These are phyloP conservation scores for Coriolopsis trogii DNA, from an alignment of 1,284 basidiomycete species.

Conservation along the genomic window DNA sequence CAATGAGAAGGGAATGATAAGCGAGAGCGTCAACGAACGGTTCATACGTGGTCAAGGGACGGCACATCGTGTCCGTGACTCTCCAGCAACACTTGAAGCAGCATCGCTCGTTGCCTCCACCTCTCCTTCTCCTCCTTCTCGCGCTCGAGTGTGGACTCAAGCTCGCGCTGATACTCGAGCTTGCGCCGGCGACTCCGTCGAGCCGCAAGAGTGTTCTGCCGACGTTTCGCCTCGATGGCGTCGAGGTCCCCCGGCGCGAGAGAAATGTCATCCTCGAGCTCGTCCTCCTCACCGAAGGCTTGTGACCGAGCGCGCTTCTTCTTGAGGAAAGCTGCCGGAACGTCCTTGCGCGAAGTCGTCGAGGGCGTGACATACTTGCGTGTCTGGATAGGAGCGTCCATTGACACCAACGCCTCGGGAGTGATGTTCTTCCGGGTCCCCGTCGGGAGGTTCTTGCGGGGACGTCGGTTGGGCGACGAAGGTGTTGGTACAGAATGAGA, in stretches of 20 bases:
- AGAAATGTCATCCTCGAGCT: constrained; percentile 50
- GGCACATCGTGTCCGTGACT: constrained; percentile 50
- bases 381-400: constrained; percentile 50
- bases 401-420: constrained; percentile 43
- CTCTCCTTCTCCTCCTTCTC: constrained; percentile 53
- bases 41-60: constrained; percentile 35
- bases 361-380: constrained; percentile 51
- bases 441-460: constrained; percentile 39
- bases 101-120: constrained; percentile 58
- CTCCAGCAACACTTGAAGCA: constrained; percentile 48
- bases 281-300: constrained; percentile 57
- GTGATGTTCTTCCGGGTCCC: constrained; percentile 49
- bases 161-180: constrained; percentile 66
- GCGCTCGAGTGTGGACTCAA: constrained; percentile 56
- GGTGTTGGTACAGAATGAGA: constrained; percentile 23
- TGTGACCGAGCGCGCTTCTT: constrained; percentile 59
- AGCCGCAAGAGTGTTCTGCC: constrained; percentile 82
- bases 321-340: constrained; percentile 47
- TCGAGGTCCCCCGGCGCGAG: constrained; percentile 49
- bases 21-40: constrained; percentile 5
- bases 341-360: constrained; percentile 51
- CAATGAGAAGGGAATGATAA: constrained; percentile 11
- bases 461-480: constrained; percentile 45
- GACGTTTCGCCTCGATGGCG: constrained; percentile 76
- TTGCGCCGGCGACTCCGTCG: constrained; percentile 77